A percentile compares a stretch with the other conserved stretches of the same genome.
Conservation (phyloP, 257 asterid genomes). For the Catharanthus roseus region DNA sequence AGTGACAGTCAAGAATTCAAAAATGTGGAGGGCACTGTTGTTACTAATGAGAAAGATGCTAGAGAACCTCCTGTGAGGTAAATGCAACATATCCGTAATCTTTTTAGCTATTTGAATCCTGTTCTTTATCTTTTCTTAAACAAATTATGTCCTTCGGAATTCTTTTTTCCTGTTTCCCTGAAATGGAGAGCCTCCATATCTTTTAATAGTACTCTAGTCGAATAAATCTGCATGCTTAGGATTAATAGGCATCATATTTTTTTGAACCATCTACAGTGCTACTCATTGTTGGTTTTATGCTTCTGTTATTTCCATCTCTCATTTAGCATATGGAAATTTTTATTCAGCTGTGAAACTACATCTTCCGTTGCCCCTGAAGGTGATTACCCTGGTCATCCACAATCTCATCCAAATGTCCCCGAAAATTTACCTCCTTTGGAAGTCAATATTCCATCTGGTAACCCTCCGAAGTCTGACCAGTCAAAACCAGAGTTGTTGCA, state of each 20-base stretch:
- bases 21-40: slow-evolving; percentile 18
- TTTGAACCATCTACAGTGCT: neutral
- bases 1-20: slow-evolving; percentile 15
- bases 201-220: neutral
- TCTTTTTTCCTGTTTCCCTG: neutral
- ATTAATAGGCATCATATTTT: neutral
- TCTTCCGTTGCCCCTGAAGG: slow-evolving; percentile 25
- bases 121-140: neutral
- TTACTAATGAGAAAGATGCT: slow-evolving; percentile 21
- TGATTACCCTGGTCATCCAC: slow-evolving; percentile 28
- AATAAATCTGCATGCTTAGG: neutral
- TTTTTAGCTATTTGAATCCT: neutral
- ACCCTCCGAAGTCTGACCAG: slow-evolving; percentile 26
- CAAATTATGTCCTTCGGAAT: neutral
- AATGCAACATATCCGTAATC: neutral
- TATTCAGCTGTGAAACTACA: slow-evolving; percentile 34
- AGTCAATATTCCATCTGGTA: slow-evolving; percentile 31
- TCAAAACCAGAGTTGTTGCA: slow-evolving; percentile 33
- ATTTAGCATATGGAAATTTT: slow-evolving; percentile 8
- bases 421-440: slow-evolving; percentile 22
- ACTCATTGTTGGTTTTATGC: neutral
- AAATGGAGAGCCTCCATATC: neutral
- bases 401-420: slow-evolving; percentile 21
- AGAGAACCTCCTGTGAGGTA: slow-evolving; percentile 35
- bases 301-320: slow-evolving; percentile 14